These are phyloP conservation scores for Oemleria cerasiformis DNA, from an alignment of 306 rosid genomes.

Conservation along the genomic window DNA sequence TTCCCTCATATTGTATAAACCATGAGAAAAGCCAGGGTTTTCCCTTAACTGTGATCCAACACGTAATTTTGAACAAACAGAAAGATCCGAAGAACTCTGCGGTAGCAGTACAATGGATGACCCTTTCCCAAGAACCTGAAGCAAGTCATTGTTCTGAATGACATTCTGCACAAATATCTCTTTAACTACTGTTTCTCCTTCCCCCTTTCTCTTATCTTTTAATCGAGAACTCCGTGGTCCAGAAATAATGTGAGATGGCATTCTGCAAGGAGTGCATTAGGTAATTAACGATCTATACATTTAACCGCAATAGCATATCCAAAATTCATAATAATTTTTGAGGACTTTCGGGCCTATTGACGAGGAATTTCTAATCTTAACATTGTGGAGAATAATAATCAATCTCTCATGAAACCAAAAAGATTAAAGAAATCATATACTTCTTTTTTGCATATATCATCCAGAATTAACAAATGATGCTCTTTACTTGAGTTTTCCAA, in stretches of 20 bases:
- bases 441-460: neutral
- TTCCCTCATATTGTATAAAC: slow-evolving; percentile 45
- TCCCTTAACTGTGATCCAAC: slow-evolving; percentile 58
- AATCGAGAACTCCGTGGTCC: slow-evolving; percentile 95
- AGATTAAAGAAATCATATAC: neutral
- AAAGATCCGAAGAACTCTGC: slow-evolving; percentile 67
- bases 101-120: slow-evolving; percentile 86
- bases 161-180: slow-evolving; percentile 79
- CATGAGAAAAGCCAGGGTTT: slow-evolving; percentile 44
- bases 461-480: neutral
- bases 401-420: neutral
- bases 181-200: slow-evolving; percentile 89
- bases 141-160: slow-evolving; percentile 69
- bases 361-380: neutral
- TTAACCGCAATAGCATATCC: neutral
- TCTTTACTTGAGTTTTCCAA: neutral
- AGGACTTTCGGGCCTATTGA: neutral
- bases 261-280: slow-evolving; percentile 50
- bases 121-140: slow-evolving; percentile 71
- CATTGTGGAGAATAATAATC: neutral
- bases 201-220: slow-evolving; percentile 85
- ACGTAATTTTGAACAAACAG: slow-evolving; percentile 78
- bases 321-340: neutral
- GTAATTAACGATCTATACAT: slow-evolving; percentile 16
- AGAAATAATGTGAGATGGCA: slow-evolving; percentile 45